Conservation (phyloP, 1,284 basidiomycete species). For the Filobasidium uniguttulatum region DNA sequence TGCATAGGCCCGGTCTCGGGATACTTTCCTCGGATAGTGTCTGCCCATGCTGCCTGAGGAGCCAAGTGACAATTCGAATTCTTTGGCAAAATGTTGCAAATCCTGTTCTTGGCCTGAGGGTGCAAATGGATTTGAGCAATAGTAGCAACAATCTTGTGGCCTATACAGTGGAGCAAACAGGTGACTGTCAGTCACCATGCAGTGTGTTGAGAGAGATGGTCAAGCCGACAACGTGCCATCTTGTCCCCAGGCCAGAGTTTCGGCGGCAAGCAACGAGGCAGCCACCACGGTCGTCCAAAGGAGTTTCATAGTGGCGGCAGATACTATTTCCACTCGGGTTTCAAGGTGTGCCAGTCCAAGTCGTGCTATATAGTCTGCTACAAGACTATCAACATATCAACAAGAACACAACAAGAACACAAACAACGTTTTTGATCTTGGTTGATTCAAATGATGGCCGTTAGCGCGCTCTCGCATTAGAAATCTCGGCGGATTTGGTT, state of each 20-base stretch:
- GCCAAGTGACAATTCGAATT: slow-evolving; percentile 58
- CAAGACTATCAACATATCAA: too few species aligned
- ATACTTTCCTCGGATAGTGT: slow-evolving; percentile 45
- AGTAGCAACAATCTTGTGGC: slow-evolving; percentile 82
- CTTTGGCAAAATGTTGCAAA: slow-evolving; percentile 53
- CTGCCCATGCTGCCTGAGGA: slow-evolving; percentile 75
- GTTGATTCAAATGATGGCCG: too few species aligned
- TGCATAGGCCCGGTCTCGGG: slow-evolving; percentile 38
- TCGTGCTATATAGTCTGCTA: too few species aligned
- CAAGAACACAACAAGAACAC: too few species aligned
- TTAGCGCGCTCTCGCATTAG: too few species aligned
- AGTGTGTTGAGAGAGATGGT: not conserved
- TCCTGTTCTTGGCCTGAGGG: slow-evolving; percentile 51
- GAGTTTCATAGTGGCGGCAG: too few species aligned
- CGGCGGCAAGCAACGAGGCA: not conserved
- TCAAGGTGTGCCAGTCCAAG: too few species aligned
- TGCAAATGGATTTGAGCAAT: slow-evolving; percentile 83
- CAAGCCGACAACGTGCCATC: not conserved
- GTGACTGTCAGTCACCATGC: not conserved
- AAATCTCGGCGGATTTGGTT: too few species aligned
- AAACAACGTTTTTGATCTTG: too few species aligned
- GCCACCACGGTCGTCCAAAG: too few species aligned
- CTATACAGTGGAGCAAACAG: slow-evolving; percentile 35
- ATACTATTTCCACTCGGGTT: too few species aligned
- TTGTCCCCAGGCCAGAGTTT: not conserved